Base-by-base conservation (phyloP, 2,329 filamentous ascomycete genomes). In the Aspergillus viridinutans region DNA sequence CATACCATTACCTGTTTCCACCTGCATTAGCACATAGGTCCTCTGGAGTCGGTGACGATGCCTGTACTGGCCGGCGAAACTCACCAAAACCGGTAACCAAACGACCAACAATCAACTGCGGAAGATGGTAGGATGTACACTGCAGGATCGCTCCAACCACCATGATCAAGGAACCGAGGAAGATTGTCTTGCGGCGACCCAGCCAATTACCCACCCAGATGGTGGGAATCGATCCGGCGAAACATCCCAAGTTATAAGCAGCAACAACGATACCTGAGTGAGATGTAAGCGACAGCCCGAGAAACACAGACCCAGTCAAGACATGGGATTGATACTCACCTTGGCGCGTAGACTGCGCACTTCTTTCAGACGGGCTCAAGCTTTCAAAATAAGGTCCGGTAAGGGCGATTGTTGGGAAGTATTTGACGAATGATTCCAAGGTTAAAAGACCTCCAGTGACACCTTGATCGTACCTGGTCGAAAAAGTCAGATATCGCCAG, bases 181-280 rank as follows among this genome's bases (percentile, higher is more conserved):
- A 80, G 58, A 82, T 81, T 4, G 79, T 79, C 60, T 74, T 75
- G 49, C 77, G 75, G 26, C 82, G 77, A 32, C 82, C 82, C 14
- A 83, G 76, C 17, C 72, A 70, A 54, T 84, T 79, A 50, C 81
- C 82, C 21, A 78, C 61, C 69, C 79, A 80, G 57, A 82, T 81
- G 49, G 79, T 81, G 10, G 75, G 66, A 42, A 81, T 71, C 2
- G 80, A 79, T 28, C 80, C 80, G 23, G 73, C 72, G 64, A 83
- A 81, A 67, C 79, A 82, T 21, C 79, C 78, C n/a, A 80, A 52
- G 54, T 78, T 80, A 64, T 79, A 80, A 8, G 72, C 69, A 25
- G 76, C 75, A 20, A 75, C 72, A 1, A 72, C 70, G 48, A 75
- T 74, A 59, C 74, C 73, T 76, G 20, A n/a, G 9, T 25, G 9